Evolutionary conservation across 2,329 filamentous ascomycete genomes (phyloP).

Genomic region (Nigrospora osmanthi): DNA sequence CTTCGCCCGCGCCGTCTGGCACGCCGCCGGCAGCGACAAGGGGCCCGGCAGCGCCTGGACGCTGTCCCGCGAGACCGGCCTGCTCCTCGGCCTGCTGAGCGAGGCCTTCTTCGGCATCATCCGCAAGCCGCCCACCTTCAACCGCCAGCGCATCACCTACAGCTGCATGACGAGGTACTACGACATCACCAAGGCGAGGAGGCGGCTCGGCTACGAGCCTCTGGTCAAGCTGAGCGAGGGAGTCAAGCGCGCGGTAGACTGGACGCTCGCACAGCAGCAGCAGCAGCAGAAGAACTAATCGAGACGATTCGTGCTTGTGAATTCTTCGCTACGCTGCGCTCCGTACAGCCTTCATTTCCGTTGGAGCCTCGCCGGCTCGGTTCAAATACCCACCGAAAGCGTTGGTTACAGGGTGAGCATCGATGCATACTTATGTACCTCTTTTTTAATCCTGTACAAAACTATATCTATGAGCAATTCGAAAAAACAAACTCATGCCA

Average conservation of each 20-base stretch:
- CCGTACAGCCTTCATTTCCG: no score
- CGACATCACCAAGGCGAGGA: constrained; percentile 68
- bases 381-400: no score
- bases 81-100: constrained; percentile 42
- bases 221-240: constrained; percentile 61
- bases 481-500: no score
- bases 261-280: constrained; percentile 46
- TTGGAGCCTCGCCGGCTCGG: no score
- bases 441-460: no score
- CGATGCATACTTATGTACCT: no score
- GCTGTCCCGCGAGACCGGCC: constrained; percentile 42
- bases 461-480: no score
- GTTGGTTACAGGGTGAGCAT: no score
- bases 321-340: no score
- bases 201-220: constrained; percentile 60
- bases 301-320: no score
- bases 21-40: constrained; percentile 42
- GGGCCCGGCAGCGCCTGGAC: constrained; percentile 48
- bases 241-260: constrained; percentile 42
- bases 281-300: constrained; percentile 30
- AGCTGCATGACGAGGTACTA: constrained; percentile 72
- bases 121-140: constrained; percentile 48
- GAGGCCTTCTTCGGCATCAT: constrained; percentile 44
- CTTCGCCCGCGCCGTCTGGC: constrained; percentile 73
- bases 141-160: constrained; percentile 53